Evolutionary conservation across 2,329 filamentous ascomycete genomes (phyloP), one percentile per base, ranked within the genome.

Genomic region (Aspergillus cejpii): DNA sequence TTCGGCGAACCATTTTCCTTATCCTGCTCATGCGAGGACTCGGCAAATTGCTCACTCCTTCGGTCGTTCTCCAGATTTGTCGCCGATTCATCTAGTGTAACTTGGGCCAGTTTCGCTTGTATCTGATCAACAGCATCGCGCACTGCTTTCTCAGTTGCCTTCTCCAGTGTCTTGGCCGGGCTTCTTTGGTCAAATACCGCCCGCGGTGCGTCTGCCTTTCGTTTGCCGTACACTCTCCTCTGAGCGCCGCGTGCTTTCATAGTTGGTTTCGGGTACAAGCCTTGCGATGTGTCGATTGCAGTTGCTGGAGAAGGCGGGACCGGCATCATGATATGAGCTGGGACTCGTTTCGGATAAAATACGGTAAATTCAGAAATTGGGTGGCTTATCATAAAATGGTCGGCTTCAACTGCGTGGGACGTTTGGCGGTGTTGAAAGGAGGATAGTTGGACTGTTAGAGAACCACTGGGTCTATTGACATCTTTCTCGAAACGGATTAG

Each of bases 171-270:
- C 33, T 51, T 59, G 3, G 43, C 44, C 8, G 59, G 60, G 39
- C 63, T 63, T 20, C 51, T 51, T 14, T 65, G 51, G 11, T 64
- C 64, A 12, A 68, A 60, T 1, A 67, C 64, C 3, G 65, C 63
- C n/a, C 59, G 53, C 0, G 66, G 59, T 2, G 64, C 61, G 49
- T 67, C 61, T 14, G 49, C 56, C 27, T 53, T 57, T 38, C 59
- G 52, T 39, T 67, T 66, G 10, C 65, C 66, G 29, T 67, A 67
- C 8, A 68, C 65, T 44, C 54, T 60, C 39, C 59, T 53, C 15
- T 62, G 59, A 5, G 58, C 49, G 20, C 54, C 48, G 23, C 52
- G 55, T 38, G 58, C 50, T 24, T 57, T 62, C 24, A 58, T 48
- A n/a, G 50, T 45, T 29, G 52, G 44, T 50, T 57, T 55, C 12